Evolutionary conservation across 495 filamentous ascomycete genomes (phyloP).

Genomic region (Aspergillus mulundensis): DNA sequence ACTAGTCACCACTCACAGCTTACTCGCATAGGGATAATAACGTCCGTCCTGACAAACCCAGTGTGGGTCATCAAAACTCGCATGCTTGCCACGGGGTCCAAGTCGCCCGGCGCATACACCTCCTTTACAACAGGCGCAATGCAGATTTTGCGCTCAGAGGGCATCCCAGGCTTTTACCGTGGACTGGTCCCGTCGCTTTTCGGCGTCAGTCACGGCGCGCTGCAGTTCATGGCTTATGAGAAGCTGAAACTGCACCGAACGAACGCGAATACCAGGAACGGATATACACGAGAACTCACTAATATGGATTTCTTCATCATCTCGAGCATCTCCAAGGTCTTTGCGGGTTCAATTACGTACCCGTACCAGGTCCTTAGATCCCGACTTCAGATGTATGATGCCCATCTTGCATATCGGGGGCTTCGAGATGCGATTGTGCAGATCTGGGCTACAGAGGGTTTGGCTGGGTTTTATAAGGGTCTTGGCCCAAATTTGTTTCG

Average conservation of each 20-base stretch:
- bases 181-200: constrained; percentile 78
- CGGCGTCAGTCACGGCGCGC: constrained; percentile 89
- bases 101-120: constrained; percentile 74
- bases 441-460: constrained; percentile 74
- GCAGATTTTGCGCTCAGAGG: constrained; percentile 64
- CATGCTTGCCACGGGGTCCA: constrained; percentile 80
- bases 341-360: constrained; percentile 84
- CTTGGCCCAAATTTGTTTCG: constrained; percentile 81
- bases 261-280: constrained; percentile 3
- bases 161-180: constrained; percentile 73
- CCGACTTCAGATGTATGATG: constrained; percentile 83
- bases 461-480: constrained; percentile 87
- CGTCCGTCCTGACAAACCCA: constrained; percentile 83
- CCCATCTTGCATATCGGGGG: constrained; percentile 58
- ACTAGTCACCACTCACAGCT: background rate
- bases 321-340: constrained; percentile 77
- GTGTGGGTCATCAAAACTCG: constrained; percentile 99
- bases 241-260: constrained; percentile 64
- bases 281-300: constrained; percentile 42
- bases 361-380: constrained; percentile 90
- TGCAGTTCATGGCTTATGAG: constrained; percentile 97
- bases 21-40: constrained; percentile 49
- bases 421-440: constrained; percentile 64
- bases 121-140: constrained; percentile 63
- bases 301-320: constrained; percentile 75